Evolutionary conservation across 2,329 filamentous ascomycete genomes (phyloP).

Genomic region (Paraphaeosphaeria minitans): DNA sequence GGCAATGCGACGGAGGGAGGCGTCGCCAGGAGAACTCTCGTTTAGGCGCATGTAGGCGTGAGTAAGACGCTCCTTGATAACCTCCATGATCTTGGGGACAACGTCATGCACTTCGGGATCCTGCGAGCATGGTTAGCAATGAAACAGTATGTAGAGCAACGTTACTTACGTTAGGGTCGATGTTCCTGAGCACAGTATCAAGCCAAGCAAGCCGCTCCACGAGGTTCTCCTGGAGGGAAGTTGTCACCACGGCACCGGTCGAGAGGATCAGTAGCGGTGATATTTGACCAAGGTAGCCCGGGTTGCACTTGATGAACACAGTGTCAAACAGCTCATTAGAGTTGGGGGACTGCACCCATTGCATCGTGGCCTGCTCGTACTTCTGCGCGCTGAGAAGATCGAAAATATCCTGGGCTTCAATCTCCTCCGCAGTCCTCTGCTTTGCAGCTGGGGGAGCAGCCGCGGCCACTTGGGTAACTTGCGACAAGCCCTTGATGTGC

Average conservation of each 20-base stretch:
- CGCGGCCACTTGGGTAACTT: conserved; percentile 29
- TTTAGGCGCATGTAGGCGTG: conserved; percentile 62
- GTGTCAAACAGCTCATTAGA: conserved; percentile 66
- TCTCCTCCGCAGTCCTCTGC: conserved; percentile 56
- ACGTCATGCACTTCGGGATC: conserved; percentile 62
- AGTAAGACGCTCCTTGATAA: conserved; percentile 62
- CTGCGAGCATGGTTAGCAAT: conserved; percentile 39
- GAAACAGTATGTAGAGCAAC: neutral
- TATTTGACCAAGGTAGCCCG: conserved; percentile 60
- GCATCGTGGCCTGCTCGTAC: conserved; percentile 54
- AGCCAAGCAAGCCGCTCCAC: conserved; percentile 64
- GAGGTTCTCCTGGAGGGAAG: conserved; percentile 59
- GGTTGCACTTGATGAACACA: conserved; percentile 63
- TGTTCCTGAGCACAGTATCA: conserved; percentile 58
- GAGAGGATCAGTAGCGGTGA: conserved; percentile 64
- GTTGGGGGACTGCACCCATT: conserved; percentile 66
- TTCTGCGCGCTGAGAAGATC: conserved; percentile 62
- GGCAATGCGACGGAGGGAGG: conserved; percentile 58
- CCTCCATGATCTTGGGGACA: conserved; percentile 64
- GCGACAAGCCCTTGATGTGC: conserved; percentile 35
- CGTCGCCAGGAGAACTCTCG: conserved; percentile 57
- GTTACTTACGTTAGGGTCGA: conserved; percentile 58
- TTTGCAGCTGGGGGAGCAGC: conserved; percentile 48
- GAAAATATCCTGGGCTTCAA: conserved; percentile 67
- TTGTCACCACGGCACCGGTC: conserved; percentile 66